Percentiles rank a stretch among this genome's conserved stretches.
These are phyloP conservation scores for Phytophthora podocarpi DNA, from an alignment of 352 stramenopile genomes.

Conservation along the genomic window DNA sequence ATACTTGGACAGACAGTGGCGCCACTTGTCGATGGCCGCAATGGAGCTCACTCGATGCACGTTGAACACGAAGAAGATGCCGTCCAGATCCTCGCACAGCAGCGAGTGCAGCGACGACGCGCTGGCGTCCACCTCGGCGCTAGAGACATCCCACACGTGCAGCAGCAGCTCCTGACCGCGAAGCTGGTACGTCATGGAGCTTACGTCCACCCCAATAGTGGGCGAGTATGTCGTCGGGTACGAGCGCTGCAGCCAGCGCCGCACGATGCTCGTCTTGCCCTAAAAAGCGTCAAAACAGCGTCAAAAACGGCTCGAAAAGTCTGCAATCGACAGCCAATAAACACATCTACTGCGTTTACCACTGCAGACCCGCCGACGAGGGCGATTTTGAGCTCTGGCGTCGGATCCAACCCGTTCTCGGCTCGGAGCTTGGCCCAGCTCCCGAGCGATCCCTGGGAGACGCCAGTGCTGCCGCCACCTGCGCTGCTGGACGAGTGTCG, in stretches of 20 bases:
- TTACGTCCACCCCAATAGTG: slow-evolving; percentile 84
- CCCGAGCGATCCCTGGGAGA: slow-evolving; percentile 14
- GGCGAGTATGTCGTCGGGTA: slow-evolving; percentile 73
- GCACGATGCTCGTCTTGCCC: slow-evolving; percentile 85
- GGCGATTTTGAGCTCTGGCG: slow-evolving; percentile 79
- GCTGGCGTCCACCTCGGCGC: slow-evolving; percentile 65
- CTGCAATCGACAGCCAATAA: background rate
- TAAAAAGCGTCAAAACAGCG: slow-evolving; percentile 17
- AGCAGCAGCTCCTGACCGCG: slow-evolving; percentile 55
- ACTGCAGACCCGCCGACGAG: slow-evolving; percentile 80
- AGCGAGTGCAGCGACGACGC: slow-evolving; percentile 72
- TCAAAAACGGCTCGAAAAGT: background rate
- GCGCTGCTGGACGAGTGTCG: slow-evolving; percentile 30
- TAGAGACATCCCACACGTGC: slow-evolving; percentile 82
- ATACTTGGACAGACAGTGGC: slow-evolving; percentile 70
- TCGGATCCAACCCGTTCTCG: slow-evolving; percentile 48
- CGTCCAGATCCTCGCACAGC: slow-evolving; percentile 79
- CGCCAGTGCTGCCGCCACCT: background rate
- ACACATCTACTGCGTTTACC: slow-evolving; percentile 29
- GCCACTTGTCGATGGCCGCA: slow-evolving; percentile 85
- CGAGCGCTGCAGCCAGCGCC: slow-evolving; percentile 75
- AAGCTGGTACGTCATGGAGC: slow-evolving; percentile 50
- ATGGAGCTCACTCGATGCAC: slow-evolving; percentile 89
- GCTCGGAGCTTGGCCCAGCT: slow-evolving; percentile 24
- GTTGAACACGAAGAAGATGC: slow-evolving; percentile 90